Conservation (phyloP, 805 yeast species). For the Cyberlindnera lachancei region DNA sequence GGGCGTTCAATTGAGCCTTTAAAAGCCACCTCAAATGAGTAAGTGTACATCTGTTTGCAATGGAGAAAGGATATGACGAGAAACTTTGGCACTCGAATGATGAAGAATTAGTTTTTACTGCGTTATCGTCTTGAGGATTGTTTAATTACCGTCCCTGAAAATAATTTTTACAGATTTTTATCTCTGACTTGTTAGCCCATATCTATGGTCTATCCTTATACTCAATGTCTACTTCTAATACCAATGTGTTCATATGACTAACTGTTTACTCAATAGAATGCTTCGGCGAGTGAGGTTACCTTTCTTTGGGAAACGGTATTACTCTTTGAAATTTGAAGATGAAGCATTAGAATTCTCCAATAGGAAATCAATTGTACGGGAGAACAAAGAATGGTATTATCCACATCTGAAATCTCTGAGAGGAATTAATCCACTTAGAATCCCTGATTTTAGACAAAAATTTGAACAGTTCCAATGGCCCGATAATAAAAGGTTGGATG, state of each 20-base stretch:
- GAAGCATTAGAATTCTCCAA: conserved; percentile 19
- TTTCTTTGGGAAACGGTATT: conserved; percentile 1
- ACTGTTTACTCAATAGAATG: conserved; percentile 1
- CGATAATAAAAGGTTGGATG: conserved; percentile 17
- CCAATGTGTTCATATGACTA: no score
- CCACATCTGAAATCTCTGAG: conserved; percentile 19
- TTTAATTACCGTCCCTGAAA: conserved; percentile 26
- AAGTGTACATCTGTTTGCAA: no score
- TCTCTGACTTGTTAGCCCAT: conserved; percentile 1
- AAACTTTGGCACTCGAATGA: conserved; percentile 11
- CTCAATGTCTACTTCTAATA: no score
- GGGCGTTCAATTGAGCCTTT: no score
- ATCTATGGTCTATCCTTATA: no score
- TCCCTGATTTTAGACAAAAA: conserved; percentile 31
- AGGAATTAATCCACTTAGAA: conserved; percentile 20
- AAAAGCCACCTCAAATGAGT: not conserved
- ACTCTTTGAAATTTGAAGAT: conserved; percentile 12
- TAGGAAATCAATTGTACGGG: conserved; percentile 15
- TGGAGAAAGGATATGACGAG: not conserved
- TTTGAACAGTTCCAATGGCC: conserved; percentile 24
- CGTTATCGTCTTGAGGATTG: conserved; percentile 29
- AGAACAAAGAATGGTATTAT: conserved; percentile 14
- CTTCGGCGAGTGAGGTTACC: conserved; percentile 1
- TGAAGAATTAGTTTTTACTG: conserved; percentile 20
- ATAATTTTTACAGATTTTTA: conserved; percentile 11